phyloP scores from a whole-genome alignment of 2,329 filamentous ascomycete genomes.

The Calonectria pseudoturangicola region DNA sequence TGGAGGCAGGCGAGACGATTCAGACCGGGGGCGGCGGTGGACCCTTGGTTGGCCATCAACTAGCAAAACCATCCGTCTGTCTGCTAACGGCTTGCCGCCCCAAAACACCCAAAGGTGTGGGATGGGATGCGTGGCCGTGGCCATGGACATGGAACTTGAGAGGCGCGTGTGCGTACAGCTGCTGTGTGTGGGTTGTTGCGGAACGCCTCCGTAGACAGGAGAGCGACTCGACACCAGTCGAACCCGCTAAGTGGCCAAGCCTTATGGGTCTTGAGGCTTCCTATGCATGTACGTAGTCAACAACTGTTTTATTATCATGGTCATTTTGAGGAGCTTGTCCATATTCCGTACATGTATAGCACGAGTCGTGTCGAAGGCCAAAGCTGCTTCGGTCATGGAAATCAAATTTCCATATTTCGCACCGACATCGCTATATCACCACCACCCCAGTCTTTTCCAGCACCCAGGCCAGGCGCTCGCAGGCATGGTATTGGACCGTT shows the following conservation, averaged over 20 bases:
- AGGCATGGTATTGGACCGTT: slow-evolving; percentile 29
- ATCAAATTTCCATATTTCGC: slow-evolving; percentile 24
- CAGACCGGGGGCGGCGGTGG: slow-evolving; percentile 25
- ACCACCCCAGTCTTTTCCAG: slow-evolving; percentile 16
- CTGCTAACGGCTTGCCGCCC: slow-evolving; percentile 34
- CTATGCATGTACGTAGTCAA: background rate
- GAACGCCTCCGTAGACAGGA: slow-evolving; percentile 15
- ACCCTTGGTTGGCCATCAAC: slow-evolving; percentile 30
- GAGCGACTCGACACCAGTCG: background rate
- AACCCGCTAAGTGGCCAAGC: slow-evolving; percentile 8
- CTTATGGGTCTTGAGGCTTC: background rate
- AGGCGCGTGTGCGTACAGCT: slow-evolving; percentile 2
- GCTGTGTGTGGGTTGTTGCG: slow-evolving; percentile 19
- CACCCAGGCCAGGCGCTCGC: slow-evolving; percentile 19
- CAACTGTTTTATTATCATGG: background rate
- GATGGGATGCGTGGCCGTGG: slow-evolving; percentile 19
- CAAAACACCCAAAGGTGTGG: slow-evolving; percentile 23
- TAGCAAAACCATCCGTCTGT: slow-evolving; percentile 28
- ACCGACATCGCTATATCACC: slow-evolving; percentile 10
- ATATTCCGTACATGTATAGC: background rate
- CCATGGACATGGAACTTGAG: slow-evolving; percentile 8
- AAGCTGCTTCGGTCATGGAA: slow-evolving; percentile 19
- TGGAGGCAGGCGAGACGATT: slow-evolving; percentile 26
- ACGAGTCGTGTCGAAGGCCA: slow-evolving; percentile 11
- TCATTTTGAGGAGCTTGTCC: background rate